Evolutionary conservation across 1,284 basidiomycete species (phyloP), one percentile per base, ranked within the genome.

Genomic region (Peniophora sp.): DNA sequence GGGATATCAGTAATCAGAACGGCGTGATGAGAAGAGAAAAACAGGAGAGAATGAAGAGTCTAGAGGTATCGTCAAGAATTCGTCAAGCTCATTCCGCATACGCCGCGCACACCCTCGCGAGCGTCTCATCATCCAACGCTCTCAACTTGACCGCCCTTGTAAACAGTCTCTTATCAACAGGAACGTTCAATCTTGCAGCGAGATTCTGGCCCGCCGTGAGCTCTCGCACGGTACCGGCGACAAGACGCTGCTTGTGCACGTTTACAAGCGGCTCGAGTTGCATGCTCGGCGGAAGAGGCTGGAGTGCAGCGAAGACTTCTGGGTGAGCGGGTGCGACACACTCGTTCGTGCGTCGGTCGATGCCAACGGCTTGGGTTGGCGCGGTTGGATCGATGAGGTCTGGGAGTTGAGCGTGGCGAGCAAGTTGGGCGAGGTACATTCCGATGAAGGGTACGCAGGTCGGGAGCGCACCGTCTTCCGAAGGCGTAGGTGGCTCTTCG

Each of bases 261-360:
- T 92, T 93, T 68, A 93, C 87, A 51, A 93, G 69, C 1, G 89
- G 89, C 56, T 89, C 85, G n/a, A 93, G 76, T 55, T 83, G 78
- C 70, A 91, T 83, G n/a, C 75, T 75, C 0, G 77, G 63, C 0
- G 89, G 89, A 10, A 92, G 75, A 1, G 84, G 77, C 2, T 79
- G 73, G 2, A 92, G 74, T 16, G 81, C 72, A 1, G 77, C 73
- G 64, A 92, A 92, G 14, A 89, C 83, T 56, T 89, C 84, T 0
- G 89, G 86, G 57, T 85, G 83, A 20, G 81, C 77, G 1, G 81
- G 83, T 8, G 81, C 64, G 51, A 82, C 79, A 50, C 89, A 82
- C 55, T 75, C 78, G 44, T 79, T 76, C 3, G 79, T 81, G 10
- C 67, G 65, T 0, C 79, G 72, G 55, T 91, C 83, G 53, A 88